A percentile compares a stretch with the other conserved stretches of the same genome.
phyloP scores from a whole-genome alignment of 305 asterid genomes.

The Fraxinus velutina region DNA sequence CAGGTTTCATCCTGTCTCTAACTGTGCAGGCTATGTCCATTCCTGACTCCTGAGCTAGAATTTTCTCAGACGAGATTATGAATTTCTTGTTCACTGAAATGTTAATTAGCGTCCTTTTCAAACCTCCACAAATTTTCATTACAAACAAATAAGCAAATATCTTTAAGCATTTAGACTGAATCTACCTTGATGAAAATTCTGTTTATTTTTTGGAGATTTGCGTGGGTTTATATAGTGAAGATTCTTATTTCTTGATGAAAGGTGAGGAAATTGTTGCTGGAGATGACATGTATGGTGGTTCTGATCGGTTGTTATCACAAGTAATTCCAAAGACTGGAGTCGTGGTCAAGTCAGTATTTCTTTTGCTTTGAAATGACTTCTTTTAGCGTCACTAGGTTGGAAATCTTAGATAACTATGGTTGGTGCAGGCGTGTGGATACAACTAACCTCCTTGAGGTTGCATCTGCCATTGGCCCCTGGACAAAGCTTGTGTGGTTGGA shows the following conservation, averaged over 20 bases:
- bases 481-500: conserved; percentile 95
- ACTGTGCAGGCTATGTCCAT: not conserved
- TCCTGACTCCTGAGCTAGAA: conserved; percentile 4
- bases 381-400: not conserved
- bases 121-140: not conserved
- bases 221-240: not conserved
- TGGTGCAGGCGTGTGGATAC: conserved; percentile 72
- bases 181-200: not conserved
- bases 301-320: conserved; percentile 78
- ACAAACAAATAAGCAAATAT: not conserved
- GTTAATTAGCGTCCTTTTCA: not conserved
- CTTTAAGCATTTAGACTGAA: not conserved
- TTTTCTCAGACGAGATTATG: not conserved
- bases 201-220: conserved; percentile 3
- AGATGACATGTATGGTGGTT: conserved; percentile 89
- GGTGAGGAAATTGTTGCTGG: conserved; percentile 91
- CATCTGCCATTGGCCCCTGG: conserved; percentile 54
- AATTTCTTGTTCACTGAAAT: conserved; percentile 3
- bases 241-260: conserved; percentile 20
- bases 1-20: not conserved
- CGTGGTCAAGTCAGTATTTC: conserved; percentile 58
- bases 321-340: conserved; percentile 72
- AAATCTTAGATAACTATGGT: conserved; percentile 9
- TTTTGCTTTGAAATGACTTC: not conserved
- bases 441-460: conserved; percentile 65